A percentile compares a stretch with the other conserved stretches of the same genome.
These are phyloP conservation scores for Cerrena zonata DNA, from an alignment of 1,284 basidiomycete genomes.

Conservation along the genomic window DNA sequence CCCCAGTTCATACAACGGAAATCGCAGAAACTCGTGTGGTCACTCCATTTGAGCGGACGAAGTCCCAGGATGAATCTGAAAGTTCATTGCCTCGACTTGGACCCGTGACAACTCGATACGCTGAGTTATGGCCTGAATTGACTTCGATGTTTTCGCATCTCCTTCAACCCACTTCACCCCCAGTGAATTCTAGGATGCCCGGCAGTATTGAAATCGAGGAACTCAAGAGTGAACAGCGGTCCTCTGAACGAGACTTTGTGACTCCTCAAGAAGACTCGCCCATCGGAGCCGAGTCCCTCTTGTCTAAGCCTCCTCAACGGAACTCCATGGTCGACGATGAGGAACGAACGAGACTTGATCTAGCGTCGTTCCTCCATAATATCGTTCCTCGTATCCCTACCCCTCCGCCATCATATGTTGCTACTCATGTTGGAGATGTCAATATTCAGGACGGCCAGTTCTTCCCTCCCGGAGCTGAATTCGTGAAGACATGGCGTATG, in stretches of 20 bases:
- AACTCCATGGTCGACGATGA: too few relatives aligned
- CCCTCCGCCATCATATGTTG: constrained; percentile 32
- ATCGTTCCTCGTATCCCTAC: not conserved
- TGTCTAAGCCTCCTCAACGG: constrained; percentile 19
- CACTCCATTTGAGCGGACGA: constrained; percentile 5
- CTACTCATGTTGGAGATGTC: constrained; percentile 58
- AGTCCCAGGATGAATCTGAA: not conserved
- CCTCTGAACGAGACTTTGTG: constrained; percentile 5
- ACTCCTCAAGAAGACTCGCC: constrained; percentile 23
- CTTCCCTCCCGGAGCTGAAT: constrained; percentile 78
- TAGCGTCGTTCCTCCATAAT: not conserved
- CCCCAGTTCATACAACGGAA: not conserved
- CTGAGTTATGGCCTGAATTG: constrained; percentile 28
- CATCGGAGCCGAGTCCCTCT: constrained; percentile 26
- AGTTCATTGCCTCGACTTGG: constrained; percentile 13
- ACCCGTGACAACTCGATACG: constrained; percentile 22
- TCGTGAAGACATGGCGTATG: constrained; percentile 77
- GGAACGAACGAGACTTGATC: not conserved
- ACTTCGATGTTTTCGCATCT: constrained; percentile 26
- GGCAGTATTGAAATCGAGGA: constrained; percentile 19
- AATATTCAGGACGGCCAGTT: constrained; percentile 72
- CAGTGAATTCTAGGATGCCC: constrained; percentile 14
- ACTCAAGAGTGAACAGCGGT: constrained; percentile 1
- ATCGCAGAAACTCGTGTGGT: constrained; percentile 2
- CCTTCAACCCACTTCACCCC: constrained; percentile 17